Conservation (phyloP, 1,284 basidiomycete genomes). For the Polyporus tsugae region DNA sequence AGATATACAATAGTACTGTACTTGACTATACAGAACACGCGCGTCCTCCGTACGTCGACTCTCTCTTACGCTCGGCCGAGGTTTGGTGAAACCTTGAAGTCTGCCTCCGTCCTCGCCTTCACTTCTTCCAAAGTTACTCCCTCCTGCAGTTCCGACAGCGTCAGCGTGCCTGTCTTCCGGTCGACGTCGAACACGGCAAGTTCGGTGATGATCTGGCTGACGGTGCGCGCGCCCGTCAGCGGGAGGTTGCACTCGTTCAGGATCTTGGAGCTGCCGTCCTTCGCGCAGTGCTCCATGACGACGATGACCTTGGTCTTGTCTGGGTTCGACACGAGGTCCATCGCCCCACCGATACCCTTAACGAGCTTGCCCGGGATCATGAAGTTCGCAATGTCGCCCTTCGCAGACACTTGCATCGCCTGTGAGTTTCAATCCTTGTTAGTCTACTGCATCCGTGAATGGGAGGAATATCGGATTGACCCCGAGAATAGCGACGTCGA, state of each 20-base stretch:
- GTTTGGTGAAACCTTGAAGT: slow-evolving; percentile 65
- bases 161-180: slow-evolving; percentile 74
- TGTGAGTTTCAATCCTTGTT: slow-evolving; percentile 40
- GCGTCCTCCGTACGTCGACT: slow-evolving; percentile 6
- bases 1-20: slow-evolving; percentile 9
- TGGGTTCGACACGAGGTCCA: slow-evolving; percentile 96
- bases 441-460: slow-evolving; percentile 17
- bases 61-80: slow-evolving; percentile 38
- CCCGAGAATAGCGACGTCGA: slow-evolving; percentile 91
- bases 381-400: slow-evolving; percentile 96
- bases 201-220: slow-evolving; percentile 95
- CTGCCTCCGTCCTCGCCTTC: slow-evolving; percentile 85
- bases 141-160: slow-evolving; percentile 84
- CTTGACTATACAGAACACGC: not conserved
- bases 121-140: slow-evolving; percentile 90
- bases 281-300: slow-evolving; percentile 92
- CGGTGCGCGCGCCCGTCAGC: slow-evolving; percentile 87
- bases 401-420: slow-evolving; percentile 95
- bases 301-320: slow-evolving; percentile 92
- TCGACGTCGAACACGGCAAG: slow-evolving; percentile 94
- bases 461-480: slow-evolving; percentile 42
- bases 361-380: slow-evolving; percentile 97
- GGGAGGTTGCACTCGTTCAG: slow-evolving; percentile 86
- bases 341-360: slow-evolving; percentile 96
- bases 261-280: slow-evolving; percentile 92